A percentile compares a stretch with the other conserved stretches of the same genome.
These are phyloP conservation scores for Fusarium cyanostomum DNA, from an alignment of 2,329 filamentous ascomycete genomes.

Conservation along the genomic window DNA sequence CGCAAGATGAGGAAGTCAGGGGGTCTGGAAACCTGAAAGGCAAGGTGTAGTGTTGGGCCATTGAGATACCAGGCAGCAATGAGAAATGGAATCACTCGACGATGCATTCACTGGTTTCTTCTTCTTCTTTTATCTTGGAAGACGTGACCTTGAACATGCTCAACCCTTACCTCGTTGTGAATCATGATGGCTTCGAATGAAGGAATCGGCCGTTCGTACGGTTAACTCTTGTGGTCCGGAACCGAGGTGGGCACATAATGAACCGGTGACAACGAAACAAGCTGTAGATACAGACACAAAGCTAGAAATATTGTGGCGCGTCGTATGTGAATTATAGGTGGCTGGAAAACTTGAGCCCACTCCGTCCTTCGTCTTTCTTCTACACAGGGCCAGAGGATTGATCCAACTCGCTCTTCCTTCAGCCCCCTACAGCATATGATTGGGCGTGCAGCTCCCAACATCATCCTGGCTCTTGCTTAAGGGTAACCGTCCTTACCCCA, in stretches of 20 bases:
- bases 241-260: background rate
- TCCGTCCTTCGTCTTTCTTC: slow-evolving; percentile 33
- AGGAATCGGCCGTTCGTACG: slow-evolving; percentile 3
- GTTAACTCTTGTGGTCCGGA: background rate
- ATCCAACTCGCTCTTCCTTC: slow-evolving; percentile 22
- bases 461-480: slow-evolving; percentile 49
- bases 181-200: background rate
- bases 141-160: background rate
- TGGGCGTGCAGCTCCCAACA: slow-evolving; percentile 20
- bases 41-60: slow-evolving; percentile 31
- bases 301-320: slow-evolving; percentile 34
- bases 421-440: slow-evolving; percentile 22
- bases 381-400: slow-evolving; percentile 29
- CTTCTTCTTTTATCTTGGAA: no score
- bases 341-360: slow-evolving; percentile 37
- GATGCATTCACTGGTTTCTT: background rate
- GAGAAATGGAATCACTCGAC: slow-evolving; percentile 8
- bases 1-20: slow-evolving; percentile 11
- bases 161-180: background rate
- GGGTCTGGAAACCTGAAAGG: slow-evolving; percentile 28
- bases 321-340: slow-evolving; percentile 39
- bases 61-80: slow-evolving; percentile 37
- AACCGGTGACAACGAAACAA: slow-evolving; percentile 16
- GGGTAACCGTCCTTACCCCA: slow-evolving; percentile 96
- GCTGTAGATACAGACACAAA: slow-evolving; percentile 36